Conservation (phyloP, 148 eudicot species). For the Dysphania ambrosioides region DNA sequence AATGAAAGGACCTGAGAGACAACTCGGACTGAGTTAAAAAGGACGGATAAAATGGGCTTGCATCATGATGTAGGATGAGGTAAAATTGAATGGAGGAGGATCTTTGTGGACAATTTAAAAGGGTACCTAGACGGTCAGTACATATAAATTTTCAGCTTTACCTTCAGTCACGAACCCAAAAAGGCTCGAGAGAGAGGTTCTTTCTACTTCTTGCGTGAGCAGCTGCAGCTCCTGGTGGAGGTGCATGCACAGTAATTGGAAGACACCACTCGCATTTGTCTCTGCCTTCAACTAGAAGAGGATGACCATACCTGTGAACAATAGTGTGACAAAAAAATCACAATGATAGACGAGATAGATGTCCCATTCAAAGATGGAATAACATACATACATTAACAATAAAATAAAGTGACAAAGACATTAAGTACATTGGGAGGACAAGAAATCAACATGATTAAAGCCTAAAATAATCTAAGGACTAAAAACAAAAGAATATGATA, state of each 20-base stretch:
- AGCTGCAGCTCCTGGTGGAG: conserved; percentile 59
- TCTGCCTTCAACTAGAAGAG: conserved; percentile 90
- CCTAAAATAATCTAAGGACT: no score
- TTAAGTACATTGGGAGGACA: neutral
- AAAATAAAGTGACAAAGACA: neutral
- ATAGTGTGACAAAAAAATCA: neutral
- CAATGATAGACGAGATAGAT: neutral
- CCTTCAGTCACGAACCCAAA: conserved; percentile 69
- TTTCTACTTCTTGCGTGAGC: conserved; percentile 52
- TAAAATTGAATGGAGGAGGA: neutral
- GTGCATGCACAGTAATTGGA: conserved; percentile 89
- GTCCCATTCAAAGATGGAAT: no score
- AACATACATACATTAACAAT: neutral
- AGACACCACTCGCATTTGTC: conserved; percentile 96
- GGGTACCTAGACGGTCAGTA: neutral
- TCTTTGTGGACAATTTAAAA: neutral
- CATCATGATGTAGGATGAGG: neutral
- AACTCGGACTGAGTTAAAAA: no score
- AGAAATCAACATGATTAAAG: no score
- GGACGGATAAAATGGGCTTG: no score
- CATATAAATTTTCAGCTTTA: conserved; percentile 3
- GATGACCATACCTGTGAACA: conserved; percentile 72
- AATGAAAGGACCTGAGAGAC: neutral
- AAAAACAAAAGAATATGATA: no score
- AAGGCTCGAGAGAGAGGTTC: conserved; percentile 53